Evolutionary conservation across 108 stramenopile genomes (phyloP), one percentile per base, ranked within the genome.

Genomic region (Cyclotella choctawhatcheeana): DNA sequence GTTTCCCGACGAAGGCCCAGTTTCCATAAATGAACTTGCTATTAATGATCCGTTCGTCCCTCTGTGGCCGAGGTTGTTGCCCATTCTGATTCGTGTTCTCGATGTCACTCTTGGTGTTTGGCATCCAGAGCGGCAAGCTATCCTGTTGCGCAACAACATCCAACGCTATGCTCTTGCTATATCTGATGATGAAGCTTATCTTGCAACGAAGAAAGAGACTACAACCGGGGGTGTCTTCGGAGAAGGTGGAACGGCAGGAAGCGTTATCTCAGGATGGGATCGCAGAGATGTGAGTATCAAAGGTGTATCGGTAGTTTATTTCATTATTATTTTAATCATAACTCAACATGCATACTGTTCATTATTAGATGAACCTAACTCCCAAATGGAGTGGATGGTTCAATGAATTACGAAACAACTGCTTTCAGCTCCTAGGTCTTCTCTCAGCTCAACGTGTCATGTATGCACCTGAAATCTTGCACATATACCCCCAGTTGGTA

Each of bases 341-440:
- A n/a, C n/a, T n/a, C n/a, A n/a, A n/a, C n/a, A 64, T 22, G 8
- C 2, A 29, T 50, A 6, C 25, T 51, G 8, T 22, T 44, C 40
- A 26, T 30, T 43, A 25, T 30, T 33, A 67, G 67, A 66, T 77
- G 63, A 96, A 96, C 71, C 71, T 96, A 12, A 85, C 85, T 6
- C 92, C 95, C 5, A 82, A 71, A 72, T 96, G 95, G 95, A 89
- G 89, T 81, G 89, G 92, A 51, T 96, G 95, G 95, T 74, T 96
- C 33, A 93, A 91, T 61, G 95, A 96, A 64, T 64, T 93, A 27
- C 82, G 92, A 22, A 90, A 93, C 56, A 79, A 85, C 10, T 83
- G 83, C 44, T 87, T 96, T 53, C 95, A 96, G 69, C 67, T 93
- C 64, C 71, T 96, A 10, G 95, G 95, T 10, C 79, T 96, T 10